Conservation (phyloP, 352 stramenopile genomes). For the Globisporangium viniferum region DNA sequence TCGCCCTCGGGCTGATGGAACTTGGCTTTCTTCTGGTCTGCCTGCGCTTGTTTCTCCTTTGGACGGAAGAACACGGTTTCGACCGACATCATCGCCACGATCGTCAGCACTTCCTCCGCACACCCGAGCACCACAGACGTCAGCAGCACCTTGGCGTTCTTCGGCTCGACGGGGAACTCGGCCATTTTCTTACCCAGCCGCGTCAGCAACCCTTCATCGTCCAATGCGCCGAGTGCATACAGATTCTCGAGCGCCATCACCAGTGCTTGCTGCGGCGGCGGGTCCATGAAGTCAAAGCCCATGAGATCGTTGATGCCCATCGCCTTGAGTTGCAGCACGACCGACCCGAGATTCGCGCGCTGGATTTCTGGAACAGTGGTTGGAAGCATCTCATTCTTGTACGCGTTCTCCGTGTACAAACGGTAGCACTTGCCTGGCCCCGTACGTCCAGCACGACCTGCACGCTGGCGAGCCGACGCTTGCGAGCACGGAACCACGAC, state of each 20-base stretch:
- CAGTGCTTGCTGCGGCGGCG: slow-evolving; percentile 95
- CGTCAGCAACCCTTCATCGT: slow-evolving; percentile 94
- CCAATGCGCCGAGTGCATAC: slow-evolving; percentile 95
- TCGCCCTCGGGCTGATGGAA: slow-evolving; percentile 99
- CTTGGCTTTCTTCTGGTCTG: slow-evolving; percentile 99
- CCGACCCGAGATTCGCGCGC: slow-evolving; percentile 96
- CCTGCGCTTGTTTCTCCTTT: slow-evolving; percentile 98
- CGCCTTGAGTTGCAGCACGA: slow-evolving; percentile 99
- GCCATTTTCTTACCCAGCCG: slow-evolving; percentile 98
- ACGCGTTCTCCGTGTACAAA: slow-evolving; percentile 98
- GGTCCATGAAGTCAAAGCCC: slow-evolving; percentile 99
- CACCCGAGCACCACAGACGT: slow-evolving; percentile 97
- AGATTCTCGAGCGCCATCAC: slow-evolving; percentile 97
- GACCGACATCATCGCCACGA: slow-evolving; percentile 98
- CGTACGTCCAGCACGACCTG: slow-evolving; percentile 96
- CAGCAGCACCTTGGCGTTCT: slow-evolving; percentile 98
- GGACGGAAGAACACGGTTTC: slow-evolving; percentile 99
- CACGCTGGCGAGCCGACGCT: slow-evolving; percentile 96
- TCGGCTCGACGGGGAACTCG: slow-evolving; percentile 99
- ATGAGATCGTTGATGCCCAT: slow-evolving; percentile 99
- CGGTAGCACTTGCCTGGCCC: slow-evolving; percentile 99
- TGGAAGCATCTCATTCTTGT: slow-evolving; percentile 97
- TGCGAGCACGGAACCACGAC: slow-evolving; percentile 98
- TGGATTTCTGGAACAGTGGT: slow-evolving; percentile 99
- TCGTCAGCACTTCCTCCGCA: slow-evolving; percentile 98